Evolutionary conservation across 2,329 filamentous ascomycete genomes (phyloP), one percentile per base, ranked within the genome.

Genomic region (Cercospora canescens): DNA sequence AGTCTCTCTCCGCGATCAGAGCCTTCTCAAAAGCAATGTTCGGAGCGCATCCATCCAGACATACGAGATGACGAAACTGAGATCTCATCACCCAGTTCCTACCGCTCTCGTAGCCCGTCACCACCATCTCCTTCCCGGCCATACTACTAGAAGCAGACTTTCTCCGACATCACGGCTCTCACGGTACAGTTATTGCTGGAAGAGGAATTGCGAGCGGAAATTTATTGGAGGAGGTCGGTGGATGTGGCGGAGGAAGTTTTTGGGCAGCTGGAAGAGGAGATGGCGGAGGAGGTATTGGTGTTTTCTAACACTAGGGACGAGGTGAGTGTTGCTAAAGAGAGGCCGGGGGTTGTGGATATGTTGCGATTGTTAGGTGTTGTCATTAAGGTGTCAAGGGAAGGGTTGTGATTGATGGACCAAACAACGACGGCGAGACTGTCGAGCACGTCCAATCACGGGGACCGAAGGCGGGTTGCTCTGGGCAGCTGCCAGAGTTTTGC

Each of bases 281-380:
- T 65, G 26, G 32, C 62, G 48, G 28, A 50, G 12, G 50, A 65
- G n/a, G 18, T 65, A n/a, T n/a, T n/a, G n/a, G 21, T 64, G 62
- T 37, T 45, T 39, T 55, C 34, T 12, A 9, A 4, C 8, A 2
- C 2, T 21, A 4, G 12, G 24, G 14, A 14, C 2, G 24, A 9
- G 1, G 12, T 2, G 3, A 14, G 2, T 7, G 21, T 2, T 50
- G 50, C 48, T 6, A 35, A 62, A 24, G 58, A 16, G 6, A 24
- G 30, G 26, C 63, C 63, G 30, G 28, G 12, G 9, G 63, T 50
- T 26, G 63, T 65, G 26, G 63, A 59, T 6, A 57, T 52, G 14
- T 37, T 62, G 37, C 9, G 32, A 9, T 52, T 65, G 18, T 26
- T 62, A 14, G 41, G 32, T 1, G 28, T 50, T 5, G 48, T 54